Evolutionary conservation across 129 eudicot species (phyloP), one percentile per base, ranked within the genome.

Genomic region (Dittrichia graveolens): DNA sequence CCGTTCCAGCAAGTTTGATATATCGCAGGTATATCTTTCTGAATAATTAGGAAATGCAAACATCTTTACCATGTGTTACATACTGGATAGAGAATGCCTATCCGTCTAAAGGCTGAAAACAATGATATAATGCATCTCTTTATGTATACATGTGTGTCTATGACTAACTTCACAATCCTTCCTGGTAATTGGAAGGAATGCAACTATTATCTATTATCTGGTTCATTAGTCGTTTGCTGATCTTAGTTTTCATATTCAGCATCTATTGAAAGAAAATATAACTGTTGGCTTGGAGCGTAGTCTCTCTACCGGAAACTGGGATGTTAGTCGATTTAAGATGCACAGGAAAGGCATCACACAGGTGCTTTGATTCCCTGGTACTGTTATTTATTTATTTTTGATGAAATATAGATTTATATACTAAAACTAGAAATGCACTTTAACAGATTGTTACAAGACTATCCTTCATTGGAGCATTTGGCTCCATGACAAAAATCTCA

Each of bases 231-330:
- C 16, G 40, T n/a, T 34, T 47, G 12, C 18, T 65, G 13, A 42
- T 71, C 3, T 43, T 40, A 6, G 3, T 49, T 66, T 45, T 35
- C 31, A 63, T 49, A 19, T 74, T 19, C 87, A 94, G 96, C 52
- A 69, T 67, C 67, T 93, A 62, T 31, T 40, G 61, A 88, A 38
- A 50, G 88, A 86, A 7, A 69, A 66, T 69, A 90, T 90, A n/a
- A 90, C 90, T 63, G 19, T 9, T 31, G 96, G 98, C 40, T 73
- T 94, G 80, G 98, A 94, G 75, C 77, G 93, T 62, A 76, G 86
- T 40, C 92, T 94, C 69, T 90, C 95, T 74, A 94, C 98, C 40
- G 98, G 98, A 38, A 94, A 94, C 76, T 94, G 88, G 88, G 91
- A 84, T 79, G 81, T 88, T 45, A 72, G 75, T 50, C 83, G 96